A percentile compares a stretch with the other conserved stretches of the same genome.
These are phyloP conservation scores for Komagataella ulmi DNA, from an alignment of 805 yeast species.

Conservation along the genomic window DNA sequence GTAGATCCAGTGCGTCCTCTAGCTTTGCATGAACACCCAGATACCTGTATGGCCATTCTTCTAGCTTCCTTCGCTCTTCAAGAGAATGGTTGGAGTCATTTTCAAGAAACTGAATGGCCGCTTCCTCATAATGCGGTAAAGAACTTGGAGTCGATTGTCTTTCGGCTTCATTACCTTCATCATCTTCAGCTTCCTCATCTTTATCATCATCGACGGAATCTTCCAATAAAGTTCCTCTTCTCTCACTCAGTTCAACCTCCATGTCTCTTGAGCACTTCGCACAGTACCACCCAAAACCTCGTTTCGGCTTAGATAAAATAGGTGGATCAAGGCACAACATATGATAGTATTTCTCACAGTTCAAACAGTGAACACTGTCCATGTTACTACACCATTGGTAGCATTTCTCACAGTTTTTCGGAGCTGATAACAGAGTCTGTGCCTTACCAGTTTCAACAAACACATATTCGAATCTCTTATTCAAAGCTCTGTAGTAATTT, in stretches of 20 bases:
- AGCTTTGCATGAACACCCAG: conserved; percentile 62
- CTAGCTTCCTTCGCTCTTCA: conserved; percentile 36
- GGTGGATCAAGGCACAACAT: conserved; percentile 84
- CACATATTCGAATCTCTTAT: conserved; percentile 57
- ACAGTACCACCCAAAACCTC: conserved; percentile 90
- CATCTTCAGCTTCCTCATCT: conserved; percentile 12
- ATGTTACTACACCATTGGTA: conserved; percentile 71
- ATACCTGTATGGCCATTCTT: conserved; percentile 75
- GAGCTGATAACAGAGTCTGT: conserved; percentile 46
- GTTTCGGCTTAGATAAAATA: conserved; percentile 57
- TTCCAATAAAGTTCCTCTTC: conserved; percentile 20
- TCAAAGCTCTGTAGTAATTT: conserved; percentile 46
- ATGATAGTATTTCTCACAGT: conserved; percentile 60
- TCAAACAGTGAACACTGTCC: conserved; percentile 73
- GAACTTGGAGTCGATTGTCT: conserved; percentile 4
- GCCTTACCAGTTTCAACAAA: conserved; percentile 62
- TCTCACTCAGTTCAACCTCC: conserved; percentile 26
- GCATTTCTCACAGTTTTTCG: conserved; percentile 63
- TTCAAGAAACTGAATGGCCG: conserved; percentile 39
- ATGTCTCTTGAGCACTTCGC: conserved; percentile 57
- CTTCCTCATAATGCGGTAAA: conserved; percentile 40
- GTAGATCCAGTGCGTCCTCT: conserved; percentile 67
- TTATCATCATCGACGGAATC: conserved; percentile 13
- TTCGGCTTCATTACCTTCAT: background rate
- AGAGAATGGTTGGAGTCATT: conserved; percentile 27